Percentiles rank a stretch among this genome's conserved stretches.
phyloP scores from a whole-genome alignment of 2,329 filamentous ascomycete genomes.

The Cordyceps tenuipes region DNA sequence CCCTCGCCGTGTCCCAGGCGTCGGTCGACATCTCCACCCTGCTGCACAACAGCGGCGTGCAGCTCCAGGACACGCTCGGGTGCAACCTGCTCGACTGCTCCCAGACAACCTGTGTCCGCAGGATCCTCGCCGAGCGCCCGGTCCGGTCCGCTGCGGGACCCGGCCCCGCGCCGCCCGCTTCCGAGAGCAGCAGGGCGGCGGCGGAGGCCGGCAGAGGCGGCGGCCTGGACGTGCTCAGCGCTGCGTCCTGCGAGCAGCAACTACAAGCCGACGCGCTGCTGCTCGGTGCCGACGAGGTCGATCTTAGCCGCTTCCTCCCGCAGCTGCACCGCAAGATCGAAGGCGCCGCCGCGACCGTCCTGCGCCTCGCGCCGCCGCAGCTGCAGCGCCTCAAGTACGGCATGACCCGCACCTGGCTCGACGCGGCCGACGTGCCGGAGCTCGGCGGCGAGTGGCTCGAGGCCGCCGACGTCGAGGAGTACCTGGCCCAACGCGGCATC shows the following conservation, averaged over 20 bases:
- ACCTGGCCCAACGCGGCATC: slow-evolving; percentile 8
- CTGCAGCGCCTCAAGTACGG: slow-evolving; percentile 10
- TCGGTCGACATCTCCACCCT: slow-evolving; percentile 7
- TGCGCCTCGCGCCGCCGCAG: slow-evolving; percentile 6
- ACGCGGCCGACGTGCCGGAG: slow-evolving; percentile 4
- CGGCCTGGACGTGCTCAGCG: background rate
- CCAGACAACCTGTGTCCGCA: background rate
- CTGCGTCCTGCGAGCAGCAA: background rate
- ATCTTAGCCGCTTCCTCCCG: background rate
- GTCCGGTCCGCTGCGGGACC: background rate
- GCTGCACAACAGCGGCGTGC: slow-evolving; percentile 8
- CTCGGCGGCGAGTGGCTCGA: slow-evolving; percentile 11
- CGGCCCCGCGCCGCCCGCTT: background rate
- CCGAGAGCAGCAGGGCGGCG: no score
- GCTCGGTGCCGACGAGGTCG: background rate
- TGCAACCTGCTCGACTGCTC: slow-evolving; percentile 6
- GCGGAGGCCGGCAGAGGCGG: no score
- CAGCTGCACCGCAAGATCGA: slow-evolving; percentile 10
- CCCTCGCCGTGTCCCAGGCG: slow-evolving; percentile 1
- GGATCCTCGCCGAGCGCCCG: background rate
- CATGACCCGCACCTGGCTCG: slow-evolving; percentile 9
- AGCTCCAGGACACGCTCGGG: slow-evolving; percentile 8
- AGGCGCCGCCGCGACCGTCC: background rate
- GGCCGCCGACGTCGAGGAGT: slow-evolving; percentile 9
- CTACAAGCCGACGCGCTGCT: no score